A percentile compares a stretch with the other conserved stretches of the same genome.
phyloP scores from a whole-genome alignment of 495 filamentous ascomycete genomes.

The Xylaria grammica region DNA sequence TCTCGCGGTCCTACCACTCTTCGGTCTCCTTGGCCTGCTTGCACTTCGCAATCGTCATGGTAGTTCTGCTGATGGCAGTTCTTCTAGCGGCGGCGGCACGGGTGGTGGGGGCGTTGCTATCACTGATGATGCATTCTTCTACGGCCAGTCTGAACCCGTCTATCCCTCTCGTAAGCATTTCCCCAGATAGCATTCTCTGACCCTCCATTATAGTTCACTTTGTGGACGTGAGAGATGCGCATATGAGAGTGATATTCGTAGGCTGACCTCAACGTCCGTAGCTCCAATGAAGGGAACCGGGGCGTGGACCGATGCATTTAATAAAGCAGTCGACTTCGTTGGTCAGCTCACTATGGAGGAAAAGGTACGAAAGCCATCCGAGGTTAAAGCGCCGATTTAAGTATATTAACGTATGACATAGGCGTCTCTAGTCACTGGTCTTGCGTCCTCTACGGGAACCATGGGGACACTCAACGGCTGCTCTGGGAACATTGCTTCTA shows the following conservation, averaged over 20 bases:
- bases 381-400: neutral
- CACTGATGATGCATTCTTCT: constrained; percentile 52
- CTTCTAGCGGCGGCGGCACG: constrained; percentile 24
- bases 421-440: constrained; percentile 52
- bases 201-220: neutral
- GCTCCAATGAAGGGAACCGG: constrained; percentile 52
- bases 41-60: constrained; percentile 30
- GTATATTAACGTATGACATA: constrained; percentile 24
- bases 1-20: constrained; percentile 42
- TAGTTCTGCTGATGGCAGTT: too few relatives aligned
- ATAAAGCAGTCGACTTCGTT: constrained; percentile 77
- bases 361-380: constrained; percentile 66
- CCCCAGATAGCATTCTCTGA: neutral
- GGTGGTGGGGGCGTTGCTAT: constrained; percentile 32
- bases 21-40: constrained; percentile 34
- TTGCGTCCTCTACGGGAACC: constrained; percentile 35
- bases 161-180: constrained; percentile 76
- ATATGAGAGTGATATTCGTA: neutral
- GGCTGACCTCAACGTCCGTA: constrained; percentile 44
- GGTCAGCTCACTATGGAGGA: constrained; percentile 81
- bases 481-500: constrained; percentile 43
- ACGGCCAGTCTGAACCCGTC: constrained; percentile 72
- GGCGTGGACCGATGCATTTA: constrained; percentile 76
- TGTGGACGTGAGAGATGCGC: constrained; percentile 15
- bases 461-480: constrained; percentile 45